Conservation (phyloP, 2,329 filamentous ascomycete genomes). For the Trichoderma brevicompactum region DNA sequence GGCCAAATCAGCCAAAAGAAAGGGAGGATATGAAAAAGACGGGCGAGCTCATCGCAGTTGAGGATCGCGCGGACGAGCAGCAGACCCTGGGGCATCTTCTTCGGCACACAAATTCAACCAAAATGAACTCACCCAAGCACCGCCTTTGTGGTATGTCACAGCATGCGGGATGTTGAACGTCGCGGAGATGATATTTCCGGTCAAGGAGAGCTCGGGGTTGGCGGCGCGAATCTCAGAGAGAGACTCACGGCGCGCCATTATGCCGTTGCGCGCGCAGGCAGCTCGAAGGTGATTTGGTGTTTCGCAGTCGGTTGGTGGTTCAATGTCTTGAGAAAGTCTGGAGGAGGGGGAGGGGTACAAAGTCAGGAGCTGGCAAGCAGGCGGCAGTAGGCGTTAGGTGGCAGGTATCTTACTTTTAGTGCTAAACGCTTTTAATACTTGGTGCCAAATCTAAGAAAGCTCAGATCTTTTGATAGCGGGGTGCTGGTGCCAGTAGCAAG, state of each 20-base stretch:
- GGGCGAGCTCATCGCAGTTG: neutral
- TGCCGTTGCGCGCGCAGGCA: constrained; percentile 32
- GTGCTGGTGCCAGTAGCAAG: neutral
- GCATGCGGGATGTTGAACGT: constrained; percentile 67
- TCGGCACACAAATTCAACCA: neutral
- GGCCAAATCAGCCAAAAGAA: neutral
- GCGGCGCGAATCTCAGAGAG: constrained; percentile 59
- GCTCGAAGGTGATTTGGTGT: constrained; percentile 2
- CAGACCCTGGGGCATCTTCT: neutral
- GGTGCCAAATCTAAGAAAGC: constrained; percentile 8
- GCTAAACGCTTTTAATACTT: constrained; percentile 13
- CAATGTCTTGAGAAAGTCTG: constrained; percentile 18
- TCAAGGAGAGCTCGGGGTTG: constrained; percentile 62
- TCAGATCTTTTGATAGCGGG: constrained; percentile 7
- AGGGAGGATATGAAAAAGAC: neutral
- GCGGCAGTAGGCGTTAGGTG: constrained; percentile 8
- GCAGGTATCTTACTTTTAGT: constrained; percentile 20
- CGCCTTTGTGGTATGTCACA: constrained; percentile 60
- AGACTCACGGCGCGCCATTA: constrained; percentile 54
- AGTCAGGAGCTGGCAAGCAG: constrained; percentile 14
- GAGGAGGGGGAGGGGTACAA: constrained; percentile 28
- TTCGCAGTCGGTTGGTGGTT: constrained; percentile 7
- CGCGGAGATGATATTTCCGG: constrained; percentile 68
- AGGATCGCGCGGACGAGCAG: neutral
- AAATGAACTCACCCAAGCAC: constrained; percentile 61